phyloP scores from a whole-genome alignment of 208 protist species.

The Acanthamoeba castellanii region DNA sequence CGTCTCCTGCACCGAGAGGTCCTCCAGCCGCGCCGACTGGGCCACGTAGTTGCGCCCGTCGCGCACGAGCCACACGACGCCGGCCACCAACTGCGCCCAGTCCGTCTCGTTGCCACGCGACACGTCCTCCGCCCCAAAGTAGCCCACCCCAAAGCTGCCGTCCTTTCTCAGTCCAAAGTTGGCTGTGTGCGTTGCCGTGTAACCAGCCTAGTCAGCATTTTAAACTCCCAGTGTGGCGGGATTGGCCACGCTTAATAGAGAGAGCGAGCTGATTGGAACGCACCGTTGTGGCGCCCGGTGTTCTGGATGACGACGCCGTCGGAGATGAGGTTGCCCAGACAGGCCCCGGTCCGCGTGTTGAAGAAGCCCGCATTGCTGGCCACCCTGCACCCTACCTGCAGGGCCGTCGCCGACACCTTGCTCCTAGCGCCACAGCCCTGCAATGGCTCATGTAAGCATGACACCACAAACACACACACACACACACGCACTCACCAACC shows the following conservation, averaged over 20 bases:
- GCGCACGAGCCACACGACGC: constrained; percentile 77
- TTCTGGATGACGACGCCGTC: constrained; percentile 31
- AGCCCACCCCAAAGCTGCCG: constrained; percentile 56
- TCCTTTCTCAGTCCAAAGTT: constrained; percentile 60
- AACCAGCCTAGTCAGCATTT: too few species aligned
- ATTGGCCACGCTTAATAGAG: too few species aligned
- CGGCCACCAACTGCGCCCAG: constrained; percentile 63
- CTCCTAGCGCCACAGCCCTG: background rate
- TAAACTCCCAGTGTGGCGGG: too few species aligned
- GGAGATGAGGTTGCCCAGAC: constrained; percentile 65
- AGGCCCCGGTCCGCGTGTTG: constrained; percentile 33
- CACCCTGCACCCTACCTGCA: constrained; percentile 55
- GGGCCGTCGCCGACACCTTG: background rate
- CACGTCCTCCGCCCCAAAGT: constrained; percentile 48
- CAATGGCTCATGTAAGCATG: background rate
- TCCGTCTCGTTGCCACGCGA: background rate
- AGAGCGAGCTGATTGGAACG: too few species aligned
- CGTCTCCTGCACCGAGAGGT: background rate
- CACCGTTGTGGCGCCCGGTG: constrained; percentile 41
- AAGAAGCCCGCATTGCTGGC: constrained; percentile 83
- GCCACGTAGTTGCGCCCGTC: constrained; percentile 72
- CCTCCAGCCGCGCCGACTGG: constrained; percentile 62
- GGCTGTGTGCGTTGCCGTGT: too few species aligned
- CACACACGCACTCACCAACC: too few species aligned
- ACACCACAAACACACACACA: too few species aligned